These are phyloP conservation scores for Suillus subaureus DNA, from an alignment of 768 basidiomycete genomes.

Conservation along the genomic window DNA sequence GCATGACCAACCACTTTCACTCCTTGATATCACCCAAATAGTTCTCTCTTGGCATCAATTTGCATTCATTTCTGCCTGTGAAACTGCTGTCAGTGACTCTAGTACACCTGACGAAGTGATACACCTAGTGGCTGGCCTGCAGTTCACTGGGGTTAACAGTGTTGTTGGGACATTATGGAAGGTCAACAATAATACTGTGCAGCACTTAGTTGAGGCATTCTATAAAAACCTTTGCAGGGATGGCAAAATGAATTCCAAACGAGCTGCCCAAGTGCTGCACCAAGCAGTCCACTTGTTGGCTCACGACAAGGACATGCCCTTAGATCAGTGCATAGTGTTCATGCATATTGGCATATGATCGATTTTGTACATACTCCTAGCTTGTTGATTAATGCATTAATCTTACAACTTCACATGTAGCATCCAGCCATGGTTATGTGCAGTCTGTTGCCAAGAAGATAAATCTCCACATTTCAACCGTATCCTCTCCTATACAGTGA, in stretches of 20 bases:
- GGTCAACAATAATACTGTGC: background rate
- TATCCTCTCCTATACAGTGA: too few species aligned
- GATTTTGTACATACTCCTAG: background rate
- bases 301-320: too few species aligned
- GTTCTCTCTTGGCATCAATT: too few species aligned
- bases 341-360: background rate
- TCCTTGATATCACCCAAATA: too few species aligned
- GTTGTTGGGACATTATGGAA: background rate
- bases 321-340: background rate
- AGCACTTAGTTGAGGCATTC: background rate
- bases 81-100: slow-evolving; percentile 10
- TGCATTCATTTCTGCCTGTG: background rate
- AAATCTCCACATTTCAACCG: background rate
- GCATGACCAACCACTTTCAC: too few species aligned
- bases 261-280: background rate
- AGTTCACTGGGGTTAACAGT: background rate
- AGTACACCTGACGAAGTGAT: slow-evolving; percentile 21
- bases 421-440: background rate
- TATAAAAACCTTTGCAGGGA: background rate
- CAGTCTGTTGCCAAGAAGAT: background rate
- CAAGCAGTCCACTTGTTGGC: too few species aligned
- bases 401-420: background rate
- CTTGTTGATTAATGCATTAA: background rate
- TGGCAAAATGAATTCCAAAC: background rate
- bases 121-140: slow-evolving; percentile 23